Evolutionary conservation across 2,329 filamentous ascomycete genomes (phyloP).

Genomic region (Botrytis aclada): DNA sequence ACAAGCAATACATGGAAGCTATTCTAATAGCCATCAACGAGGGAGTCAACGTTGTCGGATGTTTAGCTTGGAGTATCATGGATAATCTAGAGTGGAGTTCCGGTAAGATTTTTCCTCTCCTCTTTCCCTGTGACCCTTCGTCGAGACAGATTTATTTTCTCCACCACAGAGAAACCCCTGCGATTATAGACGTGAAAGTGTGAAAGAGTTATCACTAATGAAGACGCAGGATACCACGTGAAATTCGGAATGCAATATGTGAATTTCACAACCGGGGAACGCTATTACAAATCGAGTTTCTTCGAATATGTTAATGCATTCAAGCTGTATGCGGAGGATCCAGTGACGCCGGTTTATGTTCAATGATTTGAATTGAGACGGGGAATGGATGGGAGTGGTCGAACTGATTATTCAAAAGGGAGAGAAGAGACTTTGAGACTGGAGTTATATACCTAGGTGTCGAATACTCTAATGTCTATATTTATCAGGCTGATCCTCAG

Average conservation of each 20-base stretch:
- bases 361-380: background rate
- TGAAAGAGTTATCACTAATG: background rate
- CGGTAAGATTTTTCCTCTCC: slow-evolving; percentile 1
- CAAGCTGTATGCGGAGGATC: slow-evolving; percentile 31
- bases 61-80: slow-evolving; percentile 84
- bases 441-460: background rate
- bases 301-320: slow-evolving; percentile 36
- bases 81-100: slow-evolving; percentile 51
- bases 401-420: background rate
- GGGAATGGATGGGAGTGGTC: background rate
- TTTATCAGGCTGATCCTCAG: background rate
- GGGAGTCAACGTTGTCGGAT: slow-evolving; percentile 73
- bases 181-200: background rate
- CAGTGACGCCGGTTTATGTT: slow-evolving; percentile 30
- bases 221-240: slow-evolving; percentile 22
- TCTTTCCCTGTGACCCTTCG: background rate
- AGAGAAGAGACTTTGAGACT: background rate
- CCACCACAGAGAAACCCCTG: background rate
- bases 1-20: slow-evolving; percentile 70
- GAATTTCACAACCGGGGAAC: slow-evolving; percentile 40
- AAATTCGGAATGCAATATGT: slow-evolving; percentile 39
- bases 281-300: slow-evolving; percentile 33
- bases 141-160: background rate
- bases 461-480: background rate
- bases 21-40: slow-evolving; percentile 67